Conservation (phyloP, 2,329 filamentous ascomycete genomes). For the Nigrograna mackinnonii region DNA sequence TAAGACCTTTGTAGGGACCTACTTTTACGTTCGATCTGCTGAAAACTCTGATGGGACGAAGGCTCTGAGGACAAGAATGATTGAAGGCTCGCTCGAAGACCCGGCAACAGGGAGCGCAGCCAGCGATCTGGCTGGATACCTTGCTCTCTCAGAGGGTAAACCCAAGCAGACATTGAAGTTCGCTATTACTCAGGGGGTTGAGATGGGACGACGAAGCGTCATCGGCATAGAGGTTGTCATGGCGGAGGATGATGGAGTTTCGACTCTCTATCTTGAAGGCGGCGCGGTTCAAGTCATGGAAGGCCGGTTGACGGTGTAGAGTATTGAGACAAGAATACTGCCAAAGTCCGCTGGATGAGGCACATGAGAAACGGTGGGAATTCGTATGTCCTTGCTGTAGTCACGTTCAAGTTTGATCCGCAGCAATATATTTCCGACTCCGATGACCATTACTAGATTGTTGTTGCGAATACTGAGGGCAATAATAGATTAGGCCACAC, state of each 20-base stretch:
- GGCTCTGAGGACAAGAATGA: constrained; percentile 63
- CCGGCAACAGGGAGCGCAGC: constrained; percentile 57
- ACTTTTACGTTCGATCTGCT: constrained; percentile 60
- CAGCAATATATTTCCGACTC: too few relatives aligned
- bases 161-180: constrained; percentile 40
- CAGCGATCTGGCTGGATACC: constrained; percentile 49
- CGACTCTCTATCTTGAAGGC: constrained; percentile 48
- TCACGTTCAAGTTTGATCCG: too few relatives aligned
- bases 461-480: too few relatives aligned
- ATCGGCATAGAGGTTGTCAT: constrained; percentile 52
- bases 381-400: too few relatives aligned
- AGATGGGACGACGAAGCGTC: constrained; percentile 56
- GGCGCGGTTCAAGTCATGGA: constrained; percentile 47
- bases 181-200: constrained; percentile 53
- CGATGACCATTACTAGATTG: too few relatives aligned
- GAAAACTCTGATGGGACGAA: constrained; percentile 26
- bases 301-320: constrained; percentile 27
- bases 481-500: too few relatives aligned
- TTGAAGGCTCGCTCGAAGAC: constrained; percentile 54
- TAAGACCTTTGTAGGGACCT: constrained; percentile 56
- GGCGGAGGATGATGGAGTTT: constrained; percentile 39
- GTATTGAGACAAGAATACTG: too few relatives aligned
- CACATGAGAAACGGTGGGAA: too few relatives aligned
- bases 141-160: constrained; percentile 45
- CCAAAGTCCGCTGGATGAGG: too few relatives aligned